Conservation (phyloP, 1,284 basidiomycete genomes). For the Veloboletus limbatus region DNA sequence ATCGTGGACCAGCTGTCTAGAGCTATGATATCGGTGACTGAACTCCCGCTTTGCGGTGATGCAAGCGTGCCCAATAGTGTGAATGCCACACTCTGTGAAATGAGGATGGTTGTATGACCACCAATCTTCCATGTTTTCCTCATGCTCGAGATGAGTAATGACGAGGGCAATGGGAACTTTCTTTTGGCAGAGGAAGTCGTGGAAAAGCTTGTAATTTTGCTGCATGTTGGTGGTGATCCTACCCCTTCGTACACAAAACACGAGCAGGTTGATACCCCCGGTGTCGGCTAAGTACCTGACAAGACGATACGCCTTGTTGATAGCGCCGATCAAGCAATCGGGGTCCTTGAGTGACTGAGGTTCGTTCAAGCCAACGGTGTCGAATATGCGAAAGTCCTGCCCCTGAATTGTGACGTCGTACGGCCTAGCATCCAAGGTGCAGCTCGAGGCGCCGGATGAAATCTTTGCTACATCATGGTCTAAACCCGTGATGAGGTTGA, state of each 20-base stretch:
- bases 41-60: constrained; percentile 30
- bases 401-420: constrained; percentile 24
- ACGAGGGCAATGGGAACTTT: constrained; percentile 31
- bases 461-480: constrained; percentile 17
- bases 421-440: constrained; percentile 26
- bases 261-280: constrained; percentile 34
- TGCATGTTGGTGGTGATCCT: constrained; percentile 34
- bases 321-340: constrained; percentile 27
- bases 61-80: constrained; percentile 25
- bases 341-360: constrained; percentile 28
- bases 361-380: constrained; percentile 33
- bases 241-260: constrained; percentile 36
- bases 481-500: constrained; percentile 26
- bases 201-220: constrained; percentile 35
- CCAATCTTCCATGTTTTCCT: constrained; percentile 31
- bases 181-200: constrained; percentile 31
- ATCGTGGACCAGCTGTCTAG: constrained; percentile 23
- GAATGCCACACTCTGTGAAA: constrained; percentile 21
- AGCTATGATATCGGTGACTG: constrained; percentile 23
- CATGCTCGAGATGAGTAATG: constrained; percentile 30
- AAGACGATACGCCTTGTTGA: constrained; percentile 32
- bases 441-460: constrained; percentile 23
- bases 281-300: constrained; percentile 24
- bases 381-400: constrained; percentile 28
- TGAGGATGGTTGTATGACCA: constrained; percentile 23